These are phyloP conservation scores for Neckera pumila DNA, from an alignment of 225 moss, liverwort and hornwort genomes.

Conservation along the genomic window DNA sequence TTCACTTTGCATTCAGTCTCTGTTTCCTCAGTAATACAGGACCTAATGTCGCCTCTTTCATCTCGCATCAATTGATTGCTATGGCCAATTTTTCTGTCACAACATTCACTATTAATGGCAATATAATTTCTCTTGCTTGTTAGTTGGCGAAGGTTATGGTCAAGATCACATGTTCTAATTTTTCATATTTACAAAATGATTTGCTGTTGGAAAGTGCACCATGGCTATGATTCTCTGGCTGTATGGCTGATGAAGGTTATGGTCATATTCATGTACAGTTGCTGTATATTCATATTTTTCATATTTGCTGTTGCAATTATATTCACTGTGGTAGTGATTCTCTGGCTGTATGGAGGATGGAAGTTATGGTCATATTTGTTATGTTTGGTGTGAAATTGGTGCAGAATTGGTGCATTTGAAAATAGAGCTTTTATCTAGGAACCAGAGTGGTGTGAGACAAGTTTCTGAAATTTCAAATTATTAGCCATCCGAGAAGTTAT, in stretches of 20 bases:
- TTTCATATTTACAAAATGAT: neutral
- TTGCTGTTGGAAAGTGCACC: neutral
- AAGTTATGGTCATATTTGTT: neutral
- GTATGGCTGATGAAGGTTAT: neutral
- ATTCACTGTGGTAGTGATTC: neutral
- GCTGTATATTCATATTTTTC: neutral
- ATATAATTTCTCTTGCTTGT: neutral
- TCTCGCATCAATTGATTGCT: neutral
- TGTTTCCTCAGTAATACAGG: neutral
- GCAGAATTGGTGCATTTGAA: neutral
- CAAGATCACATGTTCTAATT: too few relatives aligned
- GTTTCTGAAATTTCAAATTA: neutral
- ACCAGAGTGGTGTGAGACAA: neutral
- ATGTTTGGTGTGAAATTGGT: neutral
- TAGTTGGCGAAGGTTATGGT: neutral
- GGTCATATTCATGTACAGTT: too few relatives aligned
- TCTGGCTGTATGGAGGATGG: neutral
- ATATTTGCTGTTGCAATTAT: neutral
- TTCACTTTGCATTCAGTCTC: neutral
- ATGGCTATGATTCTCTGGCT: neutral
- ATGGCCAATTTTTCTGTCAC: neutral
- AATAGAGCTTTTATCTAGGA: too few relatives aligned
- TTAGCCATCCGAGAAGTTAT: neutral
- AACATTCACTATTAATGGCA: neutral
- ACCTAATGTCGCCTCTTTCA: neutral